Evolutionary conservation across 331 rosid species (phyloP), one percentile per base, ranked within the genome.

Genomic region (Pyrus hybrid): DNA sequence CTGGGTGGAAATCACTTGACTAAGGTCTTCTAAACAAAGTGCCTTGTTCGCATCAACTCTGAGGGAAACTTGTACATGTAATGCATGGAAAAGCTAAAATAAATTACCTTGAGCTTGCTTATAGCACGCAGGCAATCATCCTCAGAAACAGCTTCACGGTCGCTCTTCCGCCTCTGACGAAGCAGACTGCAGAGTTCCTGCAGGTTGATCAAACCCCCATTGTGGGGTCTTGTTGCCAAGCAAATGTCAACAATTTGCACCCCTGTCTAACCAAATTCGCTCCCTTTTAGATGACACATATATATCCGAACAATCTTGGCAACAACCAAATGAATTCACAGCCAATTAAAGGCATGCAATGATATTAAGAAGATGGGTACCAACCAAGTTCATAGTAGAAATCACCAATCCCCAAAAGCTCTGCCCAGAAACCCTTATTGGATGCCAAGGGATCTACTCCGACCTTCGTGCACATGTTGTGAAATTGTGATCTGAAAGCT

Each of bases 361-460:
- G 72, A 41, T 23, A 62, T 57, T 67, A 64, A 78, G 79, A 64
- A 78, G 79, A 77, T 26, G 77, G 70, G 64, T 70, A 91, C 96
- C 82, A 69, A 93, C 98, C 99, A 21, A 94, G 93, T 85, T 94
- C 99, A 63, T 91, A 94, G 80, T 94, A 92, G 87, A 94, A 94
- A 79, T 92, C 97, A 77, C 96, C 99, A 82, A 92, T 90, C 76
- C 97, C 96, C 78, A 94, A 80, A 5, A 94, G 96, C 97, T 94
- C 99, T n/a, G 99, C 96, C 97, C 97, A 94, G 75, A 94, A 94
- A 75, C 99, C 97, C 79, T 94, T 94, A 83, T 92, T 94, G 68
- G 96, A 94, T 67, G 97, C 97, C 80, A 90, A 86, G 67, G 99
- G 99, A 84, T 94, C 99, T 13, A 94, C 99, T 77, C 99, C 97